Percentiles rank a stretch among this genome's conserved stretches.
Evolutionary conservation across 768 basidiomycete species (phyloP).

Genomic region (Mycena galericulata): DNA sequence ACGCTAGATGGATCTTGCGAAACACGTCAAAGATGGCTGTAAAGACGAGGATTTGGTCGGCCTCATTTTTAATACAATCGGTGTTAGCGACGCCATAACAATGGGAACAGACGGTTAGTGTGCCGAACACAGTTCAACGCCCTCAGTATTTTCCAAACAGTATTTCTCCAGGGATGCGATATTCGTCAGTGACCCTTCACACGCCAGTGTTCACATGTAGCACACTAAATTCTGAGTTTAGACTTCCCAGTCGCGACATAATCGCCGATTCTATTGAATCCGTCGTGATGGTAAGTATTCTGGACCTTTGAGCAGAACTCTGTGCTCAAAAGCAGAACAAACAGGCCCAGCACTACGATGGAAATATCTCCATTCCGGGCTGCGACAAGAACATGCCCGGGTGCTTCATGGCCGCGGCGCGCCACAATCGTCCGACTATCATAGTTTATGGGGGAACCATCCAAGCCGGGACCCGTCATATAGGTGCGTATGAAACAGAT

Average conservation of each 20-base stretch:
- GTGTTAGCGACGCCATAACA: conserved; percentile 85
- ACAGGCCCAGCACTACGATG: conserved; percentile 90
- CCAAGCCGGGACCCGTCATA: conserved; percentile 76
- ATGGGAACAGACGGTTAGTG: conserved; percentile 88
- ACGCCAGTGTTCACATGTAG: no score
- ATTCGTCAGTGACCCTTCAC: conserved; percentile 69
- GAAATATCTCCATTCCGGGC: conserved; percentile 87
- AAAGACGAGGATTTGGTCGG: conserved; percentile 85
- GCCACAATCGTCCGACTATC: conserved; percentile 90
- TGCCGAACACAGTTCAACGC: background rate
- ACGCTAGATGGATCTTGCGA: conserved; percentile 87
- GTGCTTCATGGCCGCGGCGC: conserved; percentile 85
- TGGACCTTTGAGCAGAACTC: no score
- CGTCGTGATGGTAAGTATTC: conserved; percentile 16
- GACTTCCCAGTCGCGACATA: conserved; percentile 87
- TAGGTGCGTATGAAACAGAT: conserved; percentile 51
- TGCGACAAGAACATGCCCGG: conserved; percentile 97
- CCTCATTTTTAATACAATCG: conserved; percentile 87
- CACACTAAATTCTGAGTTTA: conserved; percentile 40
- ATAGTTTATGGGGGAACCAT: conserved; percentile 92
- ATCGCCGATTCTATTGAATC: conserved; percentile 93
- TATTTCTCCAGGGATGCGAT: conserved; percentile 76
- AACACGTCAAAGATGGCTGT: conserved; percentile 86
- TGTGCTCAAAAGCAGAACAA: conserved; percentile 35
- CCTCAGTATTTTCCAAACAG: background rate